Conservation (phyloP, 2,329 filamentous ascomycete species). For the Colletotrichum musicola region DNA sequence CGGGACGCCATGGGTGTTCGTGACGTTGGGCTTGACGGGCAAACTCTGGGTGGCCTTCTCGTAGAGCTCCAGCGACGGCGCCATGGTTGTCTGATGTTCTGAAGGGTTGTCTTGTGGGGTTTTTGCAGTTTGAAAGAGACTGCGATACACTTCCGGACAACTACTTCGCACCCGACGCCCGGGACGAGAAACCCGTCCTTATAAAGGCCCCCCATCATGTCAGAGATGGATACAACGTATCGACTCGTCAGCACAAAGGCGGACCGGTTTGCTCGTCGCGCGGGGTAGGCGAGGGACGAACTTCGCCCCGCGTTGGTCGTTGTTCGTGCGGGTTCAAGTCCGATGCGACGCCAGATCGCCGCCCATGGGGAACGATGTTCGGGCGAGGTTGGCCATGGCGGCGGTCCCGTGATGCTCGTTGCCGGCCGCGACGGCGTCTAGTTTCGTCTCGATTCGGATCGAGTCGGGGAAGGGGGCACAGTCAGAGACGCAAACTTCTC, state of each 20-base stretch:
- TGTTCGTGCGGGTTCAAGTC: not conserved
- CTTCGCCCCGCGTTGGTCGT: not conserved
- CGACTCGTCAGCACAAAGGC: too few species aligned
- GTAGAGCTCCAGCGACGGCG: slow-evolving; percentile 32
- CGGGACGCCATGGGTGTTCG: slow-evolving; percentile 17
- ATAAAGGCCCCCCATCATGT: slow-evolving; percentile 4
- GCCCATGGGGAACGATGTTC: slow-evolving; percentile 13
- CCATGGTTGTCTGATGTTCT: slow-evolving; percentile 17
- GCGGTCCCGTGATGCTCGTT: not conserved
- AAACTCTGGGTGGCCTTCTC: slow-evolving; percentile 27
- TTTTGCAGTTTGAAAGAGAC: not conserved
- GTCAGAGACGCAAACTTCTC: not conserved
- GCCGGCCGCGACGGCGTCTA: not conserved
- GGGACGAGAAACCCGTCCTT: not conserved
- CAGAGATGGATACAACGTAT: not conserved
- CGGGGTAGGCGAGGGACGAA: not conserved
- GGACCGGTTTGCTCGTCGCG: not conserved
- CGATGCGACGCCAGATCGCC: slow-evolving; percentile 18
- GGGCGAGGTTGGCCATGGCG: not conserved
- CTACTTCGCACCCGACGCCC: not conserved
- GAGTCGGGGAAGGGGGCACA: not conserved
- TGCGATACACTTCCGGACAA: not conserved
- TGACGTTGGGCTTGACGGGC: slow-evolving; percentile 28
- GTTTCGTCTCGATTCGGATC: not conserved
- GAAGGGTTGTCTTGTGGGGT: not conserved